Conservation (phyloP, 148 eudicot species). For the Selenicereus undatus region DNA sequence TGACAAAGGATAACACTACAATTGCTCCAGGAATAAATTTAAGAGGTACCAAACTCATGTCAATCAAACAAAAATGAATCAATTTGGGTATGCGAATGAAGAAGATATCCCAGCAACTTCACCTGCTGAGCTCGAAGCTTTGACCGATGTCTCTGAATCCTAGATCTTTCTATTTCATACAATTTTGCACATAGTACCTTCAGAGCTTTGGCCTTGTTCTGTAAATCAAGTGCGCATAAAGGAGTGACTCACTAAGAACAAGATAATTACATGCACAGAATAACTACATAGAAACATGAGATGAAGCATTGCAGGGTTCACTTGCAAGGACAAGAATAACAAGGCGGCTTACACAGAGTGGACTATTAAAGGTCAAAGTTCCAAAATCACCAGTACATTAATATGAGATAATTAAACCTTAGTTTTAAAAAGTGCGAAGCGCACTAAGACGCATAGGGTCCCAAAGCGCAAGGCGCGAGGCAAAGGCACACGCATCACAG, state of each 20-base stretch:
- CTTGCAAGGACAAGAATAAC: background rate
- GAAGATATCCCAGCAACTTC: background rate
- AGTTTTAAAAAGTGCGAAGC: too few relatives aligned
- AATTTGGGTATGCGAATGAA: background rate
- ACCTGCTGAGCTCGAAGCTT: constrained; percentile 88
- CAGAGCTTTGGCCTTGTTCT: constrained; percentile 95
- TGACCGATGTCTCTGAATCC: constrained; percentile 52
- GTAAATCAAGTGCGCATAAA: constrained; percentile 16
- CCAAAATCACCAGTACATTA: too few relatives aligned
- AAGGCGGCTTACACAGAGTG: background rate
- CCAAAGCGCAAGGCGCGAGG: too few relatives aligned
- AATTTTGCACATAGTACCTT: constrained; percentile 84
- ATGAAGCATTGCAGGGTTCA: background rate
- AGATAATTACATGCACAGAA: background rate
- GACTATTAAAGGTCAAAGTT: background rate
- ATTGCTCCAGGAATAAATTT: background rate
- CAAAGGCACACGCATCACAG: too few relatives aligned
- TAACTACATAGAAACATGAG: background rate
- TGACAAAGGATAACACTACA: background rate
- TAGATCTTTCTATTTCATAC: constrained; percentile 78
- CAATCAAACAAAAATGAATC: background rate
- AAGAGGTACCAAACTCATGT: background rate
- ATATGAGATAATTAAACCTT: too few relatives aligned
- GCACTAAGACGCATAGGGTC: too few relatives aligned
- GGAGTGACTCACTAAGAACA: background rate